Conservation (phyloP, 2,329 filamentous ascomycete species). For the Fusarium pilosicola region DNA sequence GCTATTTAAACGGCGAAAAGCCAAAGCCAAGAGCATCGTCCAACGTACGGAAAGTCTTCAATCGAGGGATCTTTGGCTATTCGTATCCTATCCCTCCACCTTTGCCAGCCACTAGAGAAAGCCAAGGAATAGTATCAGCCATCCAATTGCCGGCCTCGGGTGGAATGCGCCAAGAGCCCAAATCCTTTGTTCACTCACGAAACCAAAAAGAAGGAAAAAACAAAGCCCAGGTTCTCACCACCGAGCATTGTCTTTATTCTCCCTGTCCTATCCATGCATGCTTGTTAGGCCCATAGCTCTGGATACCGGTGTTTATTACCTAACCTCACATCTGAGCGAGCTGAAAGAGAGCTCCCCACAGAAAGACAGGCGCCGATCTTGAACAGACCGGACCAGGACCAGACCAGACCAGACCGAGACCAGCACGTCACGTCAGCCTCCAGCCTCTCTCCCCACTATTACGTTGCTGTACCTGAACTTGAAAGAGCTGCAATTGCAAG, state of each 20-base stretch:
- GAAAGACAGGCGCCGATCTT: slow-evolving; percentile 22
- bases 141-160: slow-evolving; percentile 34
- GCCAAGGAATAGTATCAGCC: slow-evolving; percentile 18
- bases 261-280: background rate
- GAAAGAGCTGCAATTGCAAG: slow-evolving; percentile 34
- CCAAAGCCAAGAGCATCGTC: background rate
- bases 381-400: background rate
- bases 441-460: slow-evolving; percentile 29
- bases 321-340: slow-evolving; percentile 6
- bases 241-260: slow-evolving; percentile 11
- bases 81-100: slow-evolving; percentile 18
- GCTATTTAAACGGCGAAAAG: background rate
- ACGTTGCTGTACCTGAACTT: slow-evolving; percentile 33
- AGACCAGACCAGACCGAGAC: background rate
- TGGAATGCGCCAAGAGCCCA: slow-evolving; percentile 39
- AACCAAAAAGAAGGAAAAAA: background rate
- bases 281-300: background rate
- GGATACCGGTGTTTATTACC: background rate
- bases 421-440: slow-evolving; percentile 30
- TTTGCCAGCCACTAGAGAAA: slow-evolving; percentile 28
- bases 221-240: slow-evolving; percentile 4
- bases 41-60: background rate
- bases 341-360: slow-evolving; percentile 33
- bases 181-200: slow-evolving; percentile 39
- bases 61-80: background rate